Base-by-base conservation (phyloP, 2,329 filamentous ascomycete species). In the Aulographum hederae region DNA sequence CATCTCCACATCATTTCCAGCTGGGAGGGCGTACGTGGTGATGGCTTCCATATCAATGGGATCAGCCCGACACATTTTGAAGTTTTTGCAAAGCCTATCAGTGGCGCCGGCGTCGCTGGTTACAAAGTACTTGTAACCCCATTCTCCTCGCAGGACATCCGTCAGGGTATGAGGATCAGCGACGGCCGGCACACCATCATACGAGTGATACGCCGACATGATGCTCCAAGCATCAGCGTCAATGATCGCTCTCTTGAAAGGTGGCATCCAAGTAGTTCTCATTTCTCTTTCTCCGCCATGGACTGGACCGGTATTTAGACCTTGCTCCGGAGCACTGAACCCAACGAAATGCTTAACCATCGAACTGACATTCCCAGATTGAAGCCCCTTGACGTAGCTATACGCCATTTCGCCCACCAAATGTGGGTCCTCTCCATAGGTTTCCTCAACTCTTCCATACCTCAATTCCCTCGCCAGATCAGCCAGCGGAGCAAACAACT, bases 271-370 rank as follows among this genome's bases (percentile, higher is more conserved):
- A 35, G 61, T 68, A 3, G 62, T 66, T 15, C 65, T 52, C 30
- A 67, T 45, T 39, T 69, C 65, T 36, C 65, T 50, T 41, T 69
- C 63, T 13, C 65, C 66, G 15, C 63, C 64, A 37, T 67, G 63
- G 1, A 68, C 63, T 4, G 65, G 64, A 0, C 63, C 73, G 6
- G 69, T 73, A 46, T 82, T 82, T 27, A 82, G 50, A 2, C 77
- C 77, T 46, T 81, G 75, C 43, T 82, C 77, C 0, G 75, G 76
- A 1, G 60, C 58, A 29, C 65, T 75, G 44, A 72, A 80, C 1
- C 66, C 78, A 10, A 71, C 73, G 46, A 76, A 82, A 46, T 84
- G 78, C 55, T 82, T 84, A 29, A 82, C 71, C 50, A 70, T 80
- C 12, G 77, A 69, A 16, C 69, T 71, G 4, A 81, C 75, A 27